phyloP scores from a whole-genome alignment of 2,329 filamentous ascomycete genomes.

The Fusarium neocosmosporiellum region DNA sequence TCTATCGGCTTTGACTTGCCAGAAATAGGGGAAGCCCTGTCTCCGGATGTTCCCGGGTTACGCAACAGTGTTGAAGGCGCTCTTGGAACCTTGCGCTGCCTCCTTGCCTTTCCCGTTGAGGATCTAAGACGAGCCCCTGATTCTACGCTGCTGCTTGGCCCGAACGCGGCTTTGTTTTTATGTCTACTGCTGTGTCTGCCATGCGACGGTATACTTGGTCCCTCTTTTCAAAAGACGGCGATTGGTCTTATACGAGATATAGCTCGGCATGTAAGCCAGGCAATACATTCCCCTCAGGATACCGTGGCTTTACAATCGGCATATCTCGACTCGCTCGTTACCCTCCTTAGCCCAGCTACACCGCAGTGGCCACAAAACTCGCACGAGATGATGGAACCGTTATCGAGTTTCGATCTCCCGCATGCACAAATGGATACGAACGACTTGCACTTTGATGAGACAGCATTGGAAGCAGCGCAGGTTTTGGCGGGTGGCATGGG shows the following conservation, averaged over 20 bases:
- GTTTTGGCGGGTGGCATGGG: constrained; percentile 1
- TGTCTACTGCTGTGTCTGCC: constrained; percentile 23
- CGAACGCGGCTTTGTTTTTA: constrained; percentile 25
- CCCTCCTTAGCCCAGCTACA: not conserved
- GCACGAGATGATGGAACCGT: not conserved
- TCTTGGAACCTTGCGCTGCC: constrained; percentile 16
- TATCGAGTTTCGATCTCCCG: not conserved
- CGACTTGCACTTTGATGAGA: not conserved
- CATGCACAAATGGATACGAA: not conserved
- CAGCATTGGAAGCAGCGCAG: constrained; percentile 3
- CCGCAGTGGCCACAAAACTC: not conserved
- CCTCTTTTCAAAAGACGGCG: constrained; percentile 20
- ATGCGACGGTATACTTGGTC: constrained; percentile 22
- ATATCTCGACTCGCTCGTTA: constrained; percentile 14
- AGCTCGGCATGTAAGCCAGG: constrained; percentile 4
- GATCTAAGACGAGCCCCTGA: constrained; percentile 27
- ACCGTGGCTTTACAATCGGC: constrained; percentile 8
- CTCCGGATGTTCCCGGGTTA: constrained; percentile 7
- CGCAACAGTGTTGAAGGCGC: constrained; percentile 10
- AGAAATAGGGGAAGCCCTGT: constrained; percentile 4
- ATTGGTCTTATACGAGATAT: constrained; percentile 14
- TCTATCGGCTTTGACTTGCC: constrained; percentile 3
- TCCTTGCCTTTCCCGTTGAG: constrained; percentile 15
- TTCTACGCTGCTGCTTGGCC: constrained; percentile 20
- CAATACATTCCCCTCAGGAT: constrained; percentile 28